These are phyloP conservation scores for Darksidea phi DNA, from an alignment of 495 filamentous ascomycete genomes.

Conservation along the genomic window DNA sequence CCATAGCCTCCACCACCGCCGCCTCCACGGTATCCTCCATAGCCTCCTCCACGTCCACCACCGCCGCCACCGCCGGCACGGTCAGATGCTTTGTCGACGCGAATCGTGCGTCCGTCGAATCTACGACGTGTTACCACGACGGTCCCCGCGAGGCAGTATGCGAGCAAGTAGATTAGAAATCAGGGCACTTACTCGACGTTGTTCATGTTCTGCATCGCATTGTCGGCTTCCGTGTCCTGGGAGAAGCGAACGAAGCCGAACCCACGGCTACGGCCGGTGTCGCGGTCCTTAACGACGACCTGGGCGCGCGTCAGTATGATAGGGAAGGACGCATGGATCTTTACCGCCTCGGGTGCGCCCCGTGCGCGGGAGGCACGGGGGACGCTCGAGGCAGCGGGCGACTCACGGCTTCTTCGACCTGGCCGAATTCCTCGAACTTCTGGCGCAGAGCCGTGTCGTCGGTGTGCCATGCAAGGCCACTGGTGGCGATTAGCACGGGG, in stretches of 20 bases:
- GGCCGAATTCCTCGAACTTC: conserved; percentile 88
- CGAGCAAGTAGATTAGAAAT: not conserved
- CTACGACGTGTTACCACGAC: conserved; percentile 47
- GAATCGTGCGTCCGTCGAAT: conserved; percentile 93
- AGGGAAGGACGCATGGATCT: too few species aligned
- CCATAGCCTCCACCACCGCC: conserved; percentile 27
- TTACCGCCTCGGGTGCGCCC: too few species aligned
- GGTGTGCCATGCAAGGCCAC: conserved; percentile 97
- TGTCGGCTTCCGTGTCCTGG: conserved; percentile 76
- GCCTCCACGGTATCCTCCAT: conserved; percentile 42
- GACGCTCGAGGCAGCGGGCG: not conserved
- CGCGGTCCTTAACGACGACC: conserved; percentile 97
- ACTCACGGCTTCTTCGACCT: conserved; percentile 88
- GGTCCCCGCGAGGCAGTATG: not conserved
- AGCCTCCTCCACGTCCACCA: conserved; percentile 44
- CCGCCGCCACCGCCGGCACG: conserved; percentile 59
- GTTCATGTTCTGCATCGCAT: conserved; percentile 83
- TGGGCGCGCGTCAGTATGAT: conserved; percentile 44
- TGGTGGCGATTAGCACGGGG: conserved; percentile 44
- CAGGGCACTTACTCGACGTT: conserved; percentile 74
- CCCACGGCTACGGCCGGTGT: conserved; percentile 91
- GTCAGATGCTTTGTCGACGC: conserved; percentile 94
- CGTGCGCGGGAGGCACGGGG: too few species aligned
- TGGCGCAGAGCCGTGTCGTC: conserved; percentile 75
- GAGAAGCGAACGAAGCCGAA: conserved; percentile 95